Percentiles rank a stretch among this genome's conserved stretches.
Evolutionary conservation across 345 rosid species (phyloP).

Genomic region (Syzygium aromaticum): DNA sequence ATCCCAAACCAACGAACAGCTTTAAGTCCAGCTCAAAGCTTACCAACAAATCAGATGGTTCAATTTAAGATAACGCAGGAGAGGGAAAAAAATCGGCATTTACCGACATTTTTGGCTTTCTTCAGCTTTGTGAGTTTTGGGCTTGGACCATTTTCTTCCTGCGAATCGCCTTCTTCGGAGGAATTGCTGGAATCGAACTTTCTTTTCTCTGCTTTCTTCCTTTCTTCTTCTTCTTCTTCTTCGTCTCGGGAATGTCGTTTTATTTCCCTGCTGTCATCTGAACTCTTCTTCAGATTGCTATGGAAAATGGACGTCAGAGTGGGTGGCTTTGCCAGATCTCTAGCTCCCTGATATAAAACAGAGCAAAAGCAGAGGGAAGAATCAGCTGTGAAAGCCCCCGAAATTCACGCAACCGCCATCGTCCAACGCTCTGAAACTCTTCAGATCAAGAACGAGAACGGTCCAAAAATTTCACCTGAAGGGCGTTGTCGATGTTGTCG

Average conservation of each 20-base stretch:
- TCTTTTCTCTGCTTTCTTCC: conserved; percentile 46
- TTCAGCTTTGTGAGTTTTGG: conserved; percentile 42
- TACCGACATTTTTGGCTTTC: conserved; percentile 62
- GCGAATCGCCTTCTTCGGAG: conserved; percentile 23
- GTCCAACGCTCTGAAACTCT: neutral
- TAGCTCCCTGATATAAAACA: conserved; percentile 51
- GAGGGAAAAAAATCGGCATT: neutral
- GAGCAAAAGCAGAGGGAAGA: neutral
- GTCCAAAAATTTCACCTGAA: conserved; percentile 40
- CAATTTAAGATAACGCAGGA: neutral
- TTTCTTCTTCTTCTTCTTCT: conserved; percentile 16
- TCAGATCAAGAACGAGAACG: no score
- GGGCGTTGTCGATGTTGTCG: conserved; percentile 68
- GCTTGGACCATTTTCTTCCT: conserved; percentile 24
- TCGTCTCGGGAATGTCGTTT: conserved; percentile 14
- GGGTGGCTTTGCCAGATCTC: conserved; percentile 74
- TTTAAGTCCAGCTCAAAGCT: neutral
- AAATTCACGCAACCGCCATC: neutral
- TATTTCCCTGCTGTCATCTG: neutral
- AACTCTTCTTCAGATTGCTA: conserved; percentile 16
- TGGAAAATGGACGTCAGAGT: conserved; percentile 65
- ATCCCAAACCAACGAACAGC: neutral
- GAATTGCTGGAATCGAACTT: conserved; percentile 39
- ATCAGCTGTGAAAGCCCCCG: neutral
- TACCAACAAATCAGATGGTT: neutral